Conservation (phyloP, 345 rosid species). For the Eucalyptus regnans region DNA sequence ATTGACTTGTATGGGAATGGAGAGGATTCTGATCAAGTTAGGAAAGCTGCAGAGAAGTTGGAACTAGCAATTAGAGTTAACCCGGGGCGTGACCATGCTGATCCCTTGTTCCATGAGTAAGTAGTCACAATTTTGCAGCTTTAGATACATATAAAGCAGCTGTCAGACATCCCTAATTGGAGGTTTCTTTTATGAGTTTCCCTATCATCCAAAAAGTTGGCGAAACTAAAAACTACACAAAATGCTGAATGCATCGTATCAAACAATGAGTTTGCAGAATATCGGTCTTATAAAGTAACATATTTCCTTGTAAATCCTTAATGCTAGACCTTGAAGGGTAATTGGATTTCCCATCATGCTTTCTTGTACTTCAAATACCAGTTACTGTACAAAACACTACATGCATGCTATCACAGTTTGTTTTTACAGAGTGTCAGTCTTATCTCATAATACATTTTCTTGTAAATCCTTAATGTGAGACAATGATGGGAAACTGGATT, state of each 20-base stretch:
- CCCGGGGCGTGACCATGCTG: slow-evolving; percentile 89
- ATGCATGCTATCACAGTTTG: neutral
- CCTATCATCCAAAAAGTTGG: neutral
- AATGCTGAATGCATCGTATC: neutral
- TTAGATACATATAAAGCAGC: neutral
- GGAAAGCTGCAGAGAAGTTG: slow-evolving; percentile 51
- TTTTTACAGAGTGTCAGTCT: neutral
- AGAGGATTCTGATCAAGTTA: slow-evolving; percentile 71
- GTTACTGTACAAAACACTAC: neutral
- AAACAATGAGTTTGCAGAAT: neutral
- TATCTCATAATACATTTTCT: neutral
- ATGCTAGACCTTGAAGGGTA: neutral
- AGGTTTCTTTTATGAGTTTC: neutral
- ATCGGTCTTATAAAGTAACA: neutral
- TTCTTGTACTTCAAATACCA: neutral
- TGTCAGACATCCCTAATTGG: neutral
- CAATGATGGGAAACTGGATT: neutral
- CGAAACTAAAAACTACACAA: neutral
- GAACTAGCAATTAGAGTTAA: slow-evolving; percentile 44
- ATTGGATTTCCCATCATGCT: neutral
- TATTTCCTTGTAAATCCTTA: neutral
- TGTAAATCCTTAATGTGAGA: neutral
- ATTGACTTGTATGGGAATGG: slow-evolving; percentile 83
- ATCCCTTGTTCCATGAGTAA: slow-evolving; percentile 80
- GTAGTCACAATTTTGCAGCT: slow-evolving; percentile 7